phyloP scores from a whole-genome alignment of 2,329 filamentous ascomycete genomes.

The Sporothrix euskadiensis region DNA sequence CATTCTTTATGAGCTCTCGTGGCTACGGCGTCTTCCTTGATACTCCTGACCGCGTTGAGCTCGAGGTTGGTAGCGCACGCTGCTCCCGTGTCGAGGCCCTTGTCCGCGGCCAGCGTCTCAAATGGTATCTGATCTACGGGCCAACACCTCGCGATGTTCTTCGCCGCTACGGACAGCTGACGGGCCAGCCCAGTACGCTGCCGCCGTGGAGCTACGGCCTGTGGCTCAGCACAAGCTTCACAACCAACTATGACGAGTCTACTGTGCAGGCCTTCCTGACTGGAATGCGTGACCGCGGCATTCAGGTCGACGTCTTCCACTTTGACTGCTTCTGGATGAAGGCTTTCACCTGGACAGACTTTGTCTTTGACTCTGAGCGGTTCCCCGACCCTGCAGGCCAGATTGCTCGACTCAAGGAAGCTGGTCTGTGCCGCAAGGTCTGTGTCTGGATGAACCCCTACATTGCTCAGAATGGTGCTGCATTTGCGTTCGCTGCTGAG shows the following conservation, averaged over 20 bases:
- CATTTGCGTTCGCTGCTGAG: conserved; percentile 64
- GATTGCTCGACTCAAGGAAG: conserved; percentile 63
- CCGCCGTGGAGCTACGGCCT: conserved; percentile 75
- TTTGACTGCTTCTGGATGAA: conserved; percentile 80
- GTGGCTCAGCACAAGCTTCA: conserved; percentile 76
- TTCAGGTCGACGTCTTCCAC: conserved; percentile 71
- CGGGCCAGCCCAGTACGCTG: conserved; percentile 63
- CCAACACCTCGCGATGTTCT: conserved; percentile 71
- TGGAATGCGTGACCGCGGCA: conserved; percentile 65
- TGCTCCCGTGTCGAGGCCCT: conserved; percentile 69
- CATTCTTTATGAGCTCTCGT: conserved; percentile 68
- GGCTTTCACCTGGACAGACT: conserved; percentile 74
- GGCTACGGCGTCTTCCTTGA: conserved; percentile 79
- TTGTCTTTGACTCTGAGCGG: conserved; percentile 66
- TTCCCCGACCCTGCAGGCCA: conserved; percentile 69
- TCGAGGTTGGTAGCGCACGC: conserved; percentile 75
- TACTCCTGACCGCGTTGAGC: conserved; percentile 65
- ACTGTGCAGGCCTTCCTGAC: conserved; percentile 69
- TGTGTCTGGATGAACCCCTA: conserved; percentile 79
- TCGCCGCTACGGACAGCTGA: conserved; percentile 65
- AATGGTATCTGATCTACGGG: conserved; percentile 74
- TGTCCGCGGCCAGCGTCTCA: conserved; percentile 67
- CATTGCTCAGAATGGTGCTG: conserved; percentile 66
- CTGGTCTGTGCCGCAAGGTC: conserved; percentile 62
- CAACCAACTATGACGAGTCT: conserved; percentile 69